Conservation (phyloP, 2,329 filamentous ascomycete genomes). For the Fusarium sacchari region DNA sequence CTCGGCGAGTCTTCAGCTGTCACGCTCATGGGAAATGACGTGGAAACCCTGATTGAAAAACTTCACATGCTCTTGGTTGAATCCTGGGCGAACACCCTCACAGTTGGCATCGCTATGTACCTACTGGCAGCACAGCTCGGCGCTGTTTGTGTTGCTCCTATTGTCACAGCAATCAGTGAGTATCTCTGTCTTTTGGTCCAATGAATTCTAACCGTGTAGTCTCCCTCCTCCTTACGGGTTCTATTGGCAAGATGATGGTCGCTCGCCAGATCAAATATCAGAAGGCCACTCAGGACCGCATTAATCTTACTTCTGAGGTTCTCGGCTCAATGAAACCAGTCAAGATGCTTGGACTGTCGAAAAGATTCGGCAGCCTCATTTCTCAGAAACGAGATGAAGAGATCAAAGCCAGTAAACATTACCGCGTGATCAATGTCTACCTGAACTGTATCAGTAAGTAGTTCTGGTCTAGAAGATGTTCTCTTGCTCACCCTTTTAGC, state of each 20-base stretch:
- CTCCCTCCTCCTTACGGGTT: constrained; percentile 34
- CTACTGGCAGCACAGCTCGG: constrained; percentile 47
- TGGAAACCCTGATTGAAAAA: constrained; percentile 45
- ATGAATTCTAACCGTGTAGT: constrained; percentile 17
- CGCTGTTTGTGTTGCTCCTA: constrained; percentile 47
- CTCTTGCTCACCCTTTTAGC: constrained; percentile 15
- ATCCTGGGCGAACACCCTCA: constrained; percentile 46
- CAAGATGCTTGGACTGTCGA: constrained; percentile 49
- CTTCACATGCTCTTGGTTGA: constrained; percentile 45
- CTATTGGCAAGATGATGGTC: constrained; percentile 42
- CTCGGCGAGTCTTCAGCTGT: constrained; percentile 45
- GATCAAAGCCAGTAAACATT: constrained; percentile 41
- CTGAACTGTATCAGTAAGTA: constrained; percentile 44
- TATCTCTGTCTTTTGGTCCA: not conserved
- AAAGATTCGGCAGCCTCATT: constrained; percentile 41
- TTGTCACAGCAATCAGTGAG: constrained; percentile 47
- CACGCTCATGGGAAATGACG: constrained; percentile 47
- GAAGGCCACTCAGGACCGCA: constrained; percentile 47
- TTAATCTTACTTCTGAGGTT: constrained; percentile 48
- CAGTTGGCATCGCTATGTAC: constrained; percentile 47
- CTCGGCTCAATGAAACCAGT: constrained; percentile 47
- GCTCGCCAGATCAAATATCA: constrained; percentile 46
- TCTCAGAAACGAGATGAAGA: constrained; percentile 42
- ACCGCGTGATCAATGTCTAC: constrained; percentile 40
- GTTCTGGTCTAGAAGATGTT: not conserved